These are phyloP conservation scores for Fusarium citri DNA, from an alignment of 2,329 filamentous ascomycete genomes.

Conservation along the genomic window DNA sequence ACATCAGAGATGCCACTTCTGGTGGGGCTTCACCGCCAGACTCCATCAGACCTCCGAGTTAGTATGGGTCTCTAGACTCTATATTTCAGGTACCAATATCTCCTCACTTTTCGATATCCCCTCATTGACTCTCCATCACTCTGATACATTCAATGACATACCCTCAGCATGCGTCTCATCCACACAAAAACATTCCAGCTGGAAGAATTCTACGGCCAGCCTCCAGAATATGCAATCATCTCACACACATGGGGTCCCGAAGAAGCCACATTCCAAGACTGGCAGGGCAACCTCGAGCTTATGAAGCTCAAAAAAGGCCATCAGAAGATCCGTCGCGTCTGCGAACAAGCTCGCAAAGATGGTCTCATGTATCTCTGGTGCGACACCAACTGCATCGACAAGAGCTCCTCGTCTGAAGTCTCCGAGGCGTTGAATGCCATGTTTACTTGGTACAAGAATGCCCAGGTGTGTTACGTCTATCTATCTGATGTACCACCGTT, in stretches of 20 bases:
- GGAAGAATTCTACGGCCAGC: conserved; percentile 42
- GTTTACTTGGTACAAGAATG: conserved; percentile 29
- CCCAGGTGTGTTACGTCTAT: conserved; percentile 16
- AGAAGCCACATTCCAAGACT: conserved; percentile 44
- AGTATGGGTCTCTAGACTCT: conserved; percentile 7
- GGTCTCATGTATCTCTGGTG: conserved; percentile 27
- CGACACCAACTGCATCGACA: conserved; percentile 35
- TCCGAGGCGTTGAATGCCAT: conserved; percentile 26
- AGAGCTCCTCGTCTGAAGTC: conserved; percentile 27
- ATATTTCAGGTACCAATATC: conserved; percentile 5
- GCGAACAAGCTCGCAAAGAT: conserved; percentile 28
- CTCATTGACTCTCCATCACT: background rate
- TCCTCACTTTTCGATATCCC: background rate
- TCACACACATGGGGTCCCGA: conserved; percentile 50
- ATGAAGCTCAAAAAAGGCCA: conserved; percentile 27
- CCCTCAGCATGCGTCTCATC: conserved; percentile 44
- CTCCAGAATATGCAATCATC: conserved; percentile 48
- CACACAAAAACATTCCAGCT: conserved; percentile 36
- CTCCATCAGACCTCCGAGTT: conserved; percentile 3
- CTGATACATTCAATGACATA: background rate
- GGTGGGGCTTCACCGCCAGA: conserved; percentile 31
- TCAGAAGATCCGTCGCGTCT: conserved; percentile 25
- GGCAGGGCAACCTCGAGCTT: conserved; percentile 28
- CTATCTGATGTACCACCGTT: conserved; percentile 3
- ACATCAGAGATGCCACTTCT: conserved; percentile 29